Evolutionary conservation across 129 eudicot species (phyloP).

Genomic region (Flaveria sonorensis): DNA sequence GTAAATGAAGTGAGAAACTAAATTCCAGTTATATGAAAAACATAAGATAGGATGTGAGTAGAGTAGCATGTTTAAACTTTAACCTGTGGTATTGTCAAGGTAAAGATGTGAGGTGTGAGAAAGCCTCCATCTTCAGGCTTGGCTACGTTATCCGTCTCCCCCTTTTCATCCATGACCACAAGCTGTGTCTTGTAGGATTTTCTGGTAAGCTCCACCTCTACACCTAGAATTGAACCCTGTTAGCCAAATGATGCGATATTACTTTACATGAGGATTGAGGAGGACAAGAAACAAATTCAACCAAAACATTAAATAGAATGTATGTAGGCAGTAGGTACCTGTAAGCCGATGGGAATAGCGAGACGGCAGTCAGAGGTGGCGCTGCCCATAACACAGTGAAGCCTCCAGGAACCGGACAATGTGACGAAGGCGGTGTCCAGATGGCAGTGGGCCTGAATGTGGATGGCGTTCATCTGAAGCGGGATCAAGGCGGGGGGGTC

Average conservation of each 20-base stretch:
- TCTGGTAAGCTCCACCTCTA: conserved; percentile 51
- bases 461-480: conserved; percentile 66
- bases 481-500: conserved; percentile 86
- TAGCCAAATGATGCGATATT: conserved; percentile 52
- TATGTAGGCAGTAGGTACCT: conserved; percentile 45
- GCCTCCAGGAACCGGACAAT: conserved; percentile 62
- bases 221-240: conserved; percentile 93
- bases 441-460: conserved; percentile 50
- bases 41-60: too few species aligned
- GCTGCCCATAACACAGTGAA: conserved; percentile 83
- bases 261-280: conserved; percentile 37
- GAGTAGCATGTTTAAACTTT: too few species aligned
- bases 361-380: conserved; percentile 64
- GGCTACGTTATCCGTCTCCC: conserved; percentile 38
- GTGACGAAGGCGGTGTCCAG: conserved; percentile 64
- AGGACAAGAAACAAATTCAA: not conserved
- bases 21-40: too few species aligned
- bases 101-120: conserved; percentile 68
- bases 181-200: conserved; percentile 54
- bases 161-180: conserved; percentile 47
- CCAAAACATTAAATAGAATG: too few species aligned
- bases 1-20: too few species aligned
- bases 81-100: conserved; percentile 78
- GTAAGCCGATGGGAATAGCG: conserved; percentile 81
- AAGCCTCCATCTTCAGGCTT: conserved; percentile 72